Evolutionary conservation across 768 basidiomycete genomes (phyloP).

Genomic region (Kondoa malvinella): DNA sequence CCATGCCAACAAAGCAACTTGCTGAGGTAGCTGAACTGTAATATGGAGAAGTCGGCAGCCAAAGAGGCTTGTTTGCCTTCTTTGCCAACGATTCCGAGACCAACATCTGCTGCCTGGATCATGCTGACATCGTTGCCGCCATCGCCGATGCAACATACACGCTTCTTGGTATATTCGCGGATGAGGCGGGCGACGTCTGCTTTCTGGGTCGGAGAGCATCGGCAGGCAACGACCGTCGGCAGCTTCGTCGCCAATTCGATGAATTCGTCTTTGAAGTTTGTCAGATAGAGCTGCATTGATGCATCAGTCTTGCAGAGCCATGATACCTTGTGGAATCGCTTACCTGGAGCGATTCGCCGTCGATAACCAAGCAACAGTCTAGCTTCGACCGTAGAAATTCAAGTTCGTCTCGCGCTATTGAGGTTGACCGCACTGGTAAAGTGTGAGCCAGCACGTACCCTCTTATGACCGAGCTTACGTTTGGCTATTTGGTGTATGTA

Average conservation of each 20-base stretch:
- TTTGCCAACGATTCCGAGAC: slow-evolving; percentile 94
- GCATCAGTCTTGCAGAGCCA: background rate
- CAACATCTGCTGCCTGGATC: slow-evolving; percentile 98
- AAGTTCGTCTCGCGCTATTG: slow-evolving; percentile 67
- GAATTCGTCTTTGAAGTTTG: slow-evolving; percentile 80
- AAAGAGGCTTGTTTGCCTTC: slow-evolving; percentile 97
- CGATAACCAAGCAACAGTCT: slow-evolving; percentile 95
- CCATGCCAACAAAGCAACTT: slow-evolving; percentile 98
- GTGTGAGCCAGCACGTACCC: background rate
- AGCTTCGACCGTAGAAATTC: slow-evolving; percentile 87
- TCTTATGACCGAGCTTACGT: slow-evolving; percentile 36
- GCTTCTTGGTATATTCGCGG: slow-evolving; percentile 71
- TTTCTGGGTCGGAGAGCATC: slow-evolving; percentile 97
- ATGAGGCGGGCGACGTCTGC: slow-evolving; percentile 93
- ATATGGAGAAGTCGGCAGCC: slow-evolving; percentile 97
- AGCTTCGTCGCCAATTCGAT: slow-evolving; percentile 90
- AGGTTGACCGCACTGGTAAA: slow-evolving; percentile 61
- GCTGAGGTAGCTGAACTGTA: slow-evolving; percentile 85
- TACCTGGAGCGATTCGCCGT: slow-evolving; percentile 63
- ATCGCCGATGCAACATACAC: slow-evolving; percentile 97
- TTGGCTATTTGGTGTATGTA: slow-evolving; percentile 95
- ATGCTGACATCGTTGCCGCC: slow-evolving; percentile 99
- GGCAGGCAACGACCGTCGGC: slow-evolving; percentile 88
- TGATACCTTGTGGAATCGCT: background rate
- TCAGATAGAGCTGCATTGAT: slow-evolving; percentile 79